These are phyloP conservation scores for Rhodotorula sp. DNA, from an alignment of 1,284 basidiomycete genomes.

Conservation along the genomic window DNA sequence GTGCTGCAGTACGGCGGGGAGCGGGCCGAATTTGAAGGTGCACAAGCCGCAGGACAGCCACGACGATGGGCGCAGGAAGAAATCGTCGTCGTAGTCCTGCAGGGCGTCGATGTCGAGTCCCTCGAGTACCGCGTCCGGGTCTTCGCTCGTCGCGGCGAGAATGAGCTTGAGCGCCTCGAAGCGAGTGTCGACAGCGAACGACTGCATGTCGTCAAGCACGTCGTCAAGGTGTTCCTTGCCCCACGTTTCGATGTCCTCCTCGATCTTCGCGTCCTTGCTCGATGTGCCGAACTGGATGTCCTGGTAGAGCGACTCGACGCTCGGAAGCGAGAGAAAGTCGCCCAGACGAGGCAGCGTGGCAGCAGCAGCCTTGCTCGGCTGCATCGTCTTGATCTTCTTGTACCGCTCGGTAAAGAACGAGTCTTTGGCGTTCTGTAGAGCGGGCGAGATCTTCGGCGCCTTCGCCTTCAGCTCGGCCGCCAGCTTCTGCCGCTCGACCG, in stretches of 20 bases:
- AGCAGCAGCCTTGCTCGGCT: background rate
- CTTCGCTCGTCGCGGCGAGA: slow-evolving; percentile 8
- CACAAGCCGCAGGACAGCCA: slow-evolving; percentile 5
- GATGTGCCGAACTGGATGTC: background rate
- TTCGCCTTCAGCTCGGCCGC: background rate
- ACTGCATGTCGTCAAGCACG: slow-evolving; percentile 6
- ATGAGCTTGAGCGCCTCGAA: slow-evolving; percentile 10
- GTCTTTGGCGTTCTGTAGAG: background rate
- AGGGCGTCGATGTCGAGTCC: slow-evolving; percentile 1
- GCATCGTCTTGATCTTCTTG: background rate
- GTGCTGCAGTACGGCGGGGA: background rate
- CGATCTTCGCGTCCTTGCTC: background rate
- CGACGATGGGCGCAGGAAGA: slow-evolving; percentile 11
- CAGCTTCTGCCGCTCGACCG: background rate
- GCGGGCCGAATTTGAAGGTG: background rate
- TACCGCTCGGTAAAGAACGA: background rate
- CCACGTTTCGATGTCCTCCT: background rate
- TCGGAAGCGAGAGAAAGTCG: slow-evolving; percentile 9
- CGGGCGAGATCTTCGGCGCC: background rate
- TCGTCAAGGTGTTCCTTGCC: background rate
- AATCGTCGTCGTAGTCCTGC: background rate
- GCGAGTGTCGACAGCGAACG: background rate
- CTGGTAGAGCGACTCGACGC: slow-evolving; percentile 10
- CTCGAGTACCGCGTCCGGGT: background rate
- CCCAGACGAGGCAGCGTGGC: background rate